phyloP scores from a whole-genome alignment of 73 alveolate genomes.

The Strombidium stylifer region DNA sequence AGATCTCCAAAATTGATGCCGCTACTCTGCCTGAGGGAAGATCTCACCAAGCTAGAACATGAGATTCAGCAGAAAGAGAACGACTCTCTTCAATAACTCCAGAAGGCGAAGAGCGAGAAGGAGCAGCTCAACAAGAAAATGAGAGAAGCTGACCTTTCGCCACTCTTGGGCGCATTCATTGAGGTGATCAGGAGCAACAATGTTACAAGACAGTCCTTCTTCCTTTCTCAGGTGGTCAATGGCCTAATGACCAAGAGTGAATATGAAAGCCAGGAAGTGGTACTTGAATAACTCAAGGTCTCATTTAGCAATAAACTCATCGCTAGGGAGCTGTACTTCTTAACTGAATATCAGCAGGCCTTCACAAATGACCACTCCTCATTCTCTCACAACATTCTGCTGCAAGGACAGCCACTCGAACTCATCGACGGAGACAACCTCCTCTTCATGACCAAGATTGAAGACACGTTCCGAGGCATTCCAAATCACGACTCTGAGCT shows the following conservation, averaged over 20 bases:
- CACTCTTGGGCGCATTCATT: too few relatives aligned
- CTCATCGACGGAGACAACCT: conserved; percentile 33
- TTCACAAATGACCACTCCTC: background rate
- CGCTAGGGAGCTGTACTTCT: conserved; percentile 2
- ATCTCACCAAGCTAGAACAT: too few relatives aligned
- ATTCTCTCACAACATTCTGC: background rate
- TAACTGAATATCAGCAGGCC: background rate
- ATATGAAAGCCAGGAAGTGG: background rate
- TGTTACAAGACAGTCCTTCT: background rate
- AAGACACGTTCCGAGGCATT: background rate
- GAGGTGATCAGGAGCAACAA: too few relatives aligned
- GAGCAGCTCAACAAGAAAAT: too few relatives aligned
- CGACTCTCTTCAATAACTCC: too few relatives aligned
- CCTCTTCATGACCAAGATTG: background rate
- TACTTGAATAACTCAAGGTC: background rate
- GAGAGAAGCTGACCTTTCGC: too few relatives aligned
- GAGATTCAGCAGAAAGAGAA: too few relatives aligned
- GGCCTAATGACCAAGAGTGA: background rate
- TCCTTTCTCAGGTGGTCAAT: background rate
- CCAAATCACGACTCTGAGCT: background rate
- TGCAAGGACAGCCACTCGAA: conserved; percentile 16
- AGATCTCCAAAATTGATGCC: too few relatives aligned
- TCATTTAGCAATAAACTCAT: conserved; percentile 5
- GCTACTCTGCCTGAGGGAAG: too few relatives aligned
- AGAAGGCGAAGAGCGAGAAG: too few relatives aligned